Evolutionary conservation across 768 basidiomycete species (phyloP).

Genomic region (Pleurotus tuber-regium): DNA sequence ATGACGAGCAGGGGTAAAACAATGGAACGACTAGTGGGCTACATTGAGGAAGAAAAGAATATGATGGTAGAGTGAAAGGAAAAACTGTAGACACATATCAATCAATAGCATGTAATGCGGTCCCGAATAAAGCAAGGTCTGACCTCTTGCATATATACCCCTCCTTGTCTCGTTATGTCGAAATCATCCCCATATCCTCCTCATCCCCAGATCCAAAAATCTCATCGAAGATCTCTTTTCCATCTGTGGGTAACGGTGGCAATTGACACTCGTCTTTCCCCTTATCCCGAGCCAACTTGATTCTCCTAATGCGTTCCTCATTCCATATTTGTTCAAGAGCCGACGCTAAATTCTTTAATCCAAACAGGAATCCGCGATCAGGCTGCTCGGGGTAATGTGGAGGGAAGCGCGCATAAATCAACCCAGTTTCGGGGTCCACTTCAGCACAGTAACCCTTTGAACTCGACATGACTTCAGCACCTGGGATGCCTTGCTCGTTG

Average conservation of each 20-base stretch:
- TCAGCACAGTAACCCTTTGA: slow-evolving; percentile 79
- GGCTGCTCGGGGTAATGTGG: slow-evolving; percentile 88
- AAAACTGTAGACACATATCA: neutral
- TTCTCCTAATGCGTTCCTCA: slow-evolving; percentile 70
- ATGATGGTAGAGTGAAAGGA: too few species aligned
- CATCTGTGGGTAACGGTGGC: slow-evolving; percentile 63
- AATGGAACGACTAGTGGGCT: neutral
- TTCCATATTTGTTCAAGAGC: slow-evolving; percentile 86
- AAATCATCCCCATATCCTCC: slow-evolving; percentile 76
- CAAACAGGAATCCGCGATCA: slow-evolving; percentile 93
- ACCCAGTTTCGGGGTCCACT: slow-evolving; percentile 77
- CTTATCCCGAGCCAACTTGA: slow-evolving; percentile 62
- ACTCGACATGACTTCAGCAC: slow-evolving; percentile 45
- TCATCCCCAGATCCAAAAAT: slow-evolving; percentile 56
- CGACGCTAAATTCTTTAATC: slow-evolving; percentile 76
- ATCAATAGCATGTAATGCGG: neutral
- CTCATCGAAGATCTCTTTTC: slow-evolving; percentile 77
- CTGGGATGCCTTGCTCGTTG: slow-evolving; percentile 1
- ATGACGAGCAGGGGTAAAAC: slow-evolving; percentile 11
- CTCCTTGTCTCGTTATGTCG: slow-evolving; percentile 45
- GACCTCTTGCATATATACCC: slow-evolving; percentile 12
- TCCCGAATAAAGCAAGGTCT: neutral
- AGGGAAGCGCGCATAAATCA: slow-evolving; percentile 90
- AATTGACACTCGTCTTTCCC: slow-evolving; percentile 44
- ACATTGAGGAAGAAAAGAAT: neutral